Evolutionary conservation across 2,329 filamentous ascomycete genomes (phyloP).

Genomic region (Madurella mycetomatis): DNA sequence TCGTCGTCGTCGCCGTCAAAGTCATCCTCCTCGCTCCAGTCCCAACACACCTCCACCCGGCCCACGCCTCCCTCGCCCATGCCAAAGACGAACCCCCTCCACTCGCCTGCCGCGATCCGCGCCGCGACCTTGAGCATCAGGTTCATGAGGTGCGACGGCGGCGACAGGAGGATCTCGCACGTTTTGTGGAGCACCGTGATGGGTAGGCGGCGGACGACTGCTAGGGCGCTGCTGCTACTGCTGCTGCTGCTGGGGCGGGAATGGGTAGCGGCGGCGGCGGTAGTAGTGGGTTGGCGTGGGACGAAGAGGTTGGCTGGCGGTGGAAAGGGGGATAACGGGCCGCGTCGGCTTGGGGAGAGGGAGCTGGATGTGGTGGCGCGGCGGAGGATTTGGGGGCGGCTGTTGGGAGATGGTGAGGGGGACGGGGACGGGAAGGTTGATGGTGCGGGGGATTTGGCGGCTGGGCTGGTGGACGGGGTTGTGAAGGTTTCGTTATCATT

Average conservation of each 20-base stretch:
- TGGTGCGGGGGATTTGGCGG: not conserved
- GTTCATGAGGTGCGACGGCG: slow-evolving; percentile 72
- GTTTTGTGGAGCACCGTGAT: slow-evolving; percentile 71
- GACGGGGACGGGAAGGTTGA: not conserved
- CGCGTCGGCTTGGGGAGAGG: slow-evolving; percentile 48
- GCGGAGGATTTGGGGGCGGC: slow-evolving; percentile 40
- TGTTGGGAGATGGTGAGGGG: slow-evolving; percentile 28
- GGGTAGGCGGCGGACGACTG: slow-evolving; percentile 49
- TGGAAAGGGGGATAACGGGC: slow-evolving; percentile 60
- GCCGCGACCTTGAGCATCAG: slow-evolving; percentile 80
- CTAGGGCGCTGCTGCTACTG: slow-evolving; percentile 36
- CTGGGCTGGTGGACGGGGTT: not conserved
- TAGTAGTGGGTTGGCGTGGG: slow-evolving; percentile 32
- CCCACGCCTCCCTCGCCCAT: slow-evolving; percentile 48
- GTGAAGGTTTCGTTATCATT: not conserved
- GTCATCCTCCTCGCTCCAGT: slow-evolving; percentile 33
- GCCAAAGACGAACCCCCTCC: slow-evolving; percentile 56
- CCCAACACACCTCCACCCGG: slow-evolving; percentile 55
- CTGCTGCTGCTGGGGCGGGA: not conserved
- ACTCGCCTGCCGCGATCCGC: slow-evolving; percentile 62
- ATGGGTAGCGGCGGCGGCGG: slow-evolving; percentile 8
- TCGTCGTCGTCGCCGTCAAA: not conserved
- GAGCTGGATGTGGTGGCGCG: slow-evolving; percentile 49
- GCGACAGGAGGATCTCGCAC: slow-evolving; percentile 69
- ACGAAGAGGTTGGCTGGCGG: slow-evolving; percentile 62